Percentiles rank a stretch among this genome's conserved stretches.
Evolutionary conservation across 768 basidiomycete genomes (phyloP).

Genomic region (Solioccasus polychromus): DNA sequence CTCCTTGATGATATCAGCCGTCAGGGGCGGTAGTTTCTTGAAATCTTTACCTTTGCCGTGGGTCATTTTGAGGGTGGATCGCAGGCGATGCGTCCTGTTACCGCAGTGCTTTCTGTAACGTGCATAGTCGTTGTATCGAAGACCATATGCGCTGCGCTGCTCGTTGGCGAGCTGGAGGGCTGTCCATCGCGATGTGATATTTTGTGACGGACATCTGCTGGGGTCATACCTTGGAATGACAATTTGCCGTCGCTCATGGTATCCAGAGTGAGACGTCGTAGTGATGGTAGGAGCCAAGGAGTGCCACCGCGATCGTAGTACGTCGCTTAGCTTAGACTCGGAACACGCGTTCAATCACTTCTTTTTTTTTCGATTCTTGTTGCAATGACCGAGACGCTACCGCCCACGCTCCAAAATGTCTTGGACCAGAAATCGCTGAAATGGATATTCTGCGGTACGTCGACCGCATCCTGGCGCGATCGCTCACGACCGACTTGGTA

Average conservation of each 20-base stretch:
- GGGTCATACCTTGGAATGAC: constrained; percentile 41
- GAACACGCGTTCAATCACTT: constrained; percentile 18
- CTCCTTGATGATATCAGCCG: constrained; percentile 69
- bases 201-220: not conserved
- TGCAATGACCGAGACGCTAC: constrained; percentile 58
- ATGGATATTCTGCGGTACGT: constrained; percentile 98
- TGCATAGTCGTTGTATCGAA: constrained; percentile 84
- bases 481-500: constrained; percentile 8
- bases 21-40: constrained; percentile 73
- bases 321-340: constrained; percentile 11
- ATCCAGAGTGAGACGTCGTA: not conserved
- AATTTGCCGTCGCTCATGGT: constrained; percentile 28
- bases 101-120: constrained; percentile 95
- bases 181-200: constrained; percentile 31
- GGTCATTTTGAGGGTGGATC: constrained; percentile 79
- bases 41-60: constrained; percentile 90
- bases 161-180: constrained; percentile 84
- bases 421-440: constrained; percentile 91
- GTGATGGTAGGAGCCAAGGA: constrained; percentile 15
- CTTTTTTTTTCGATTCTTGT: constrained; percentile 2
- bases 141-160: constrained; percentile 86
- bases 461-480: constrained; percentile 10
- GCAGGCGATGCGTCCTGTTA: constrained; percentile 84
- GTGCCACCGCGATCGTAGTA: constrained; percentile 5
- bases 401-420: constrained; percentile 89